phyloP scores from a whole-genome alignment of 1,284 basidiomycete species.

The Peniophora sp. region DNA sequence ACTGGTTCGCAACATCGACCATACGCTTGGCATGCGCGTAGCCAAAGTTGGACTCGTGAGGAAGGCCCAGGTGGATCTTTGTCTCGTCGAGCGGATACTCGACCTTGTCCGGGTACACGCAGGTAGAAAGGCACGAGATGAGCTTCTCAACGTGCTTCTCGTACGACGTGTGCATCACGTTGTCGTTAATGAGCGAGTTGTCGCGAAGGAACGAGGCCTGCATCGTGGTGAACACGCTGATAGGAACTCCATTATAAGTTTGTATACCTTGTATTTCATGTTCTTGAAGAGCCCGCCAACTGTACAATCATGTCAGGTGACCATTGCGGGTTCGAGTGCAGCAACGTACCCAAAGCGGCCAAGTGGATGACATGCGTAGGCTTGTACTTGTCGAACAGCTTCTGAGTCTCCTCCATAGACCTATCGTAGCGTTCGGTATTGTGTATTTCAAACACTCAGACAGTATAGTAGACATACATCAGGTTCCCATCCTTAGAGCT shows the following conservation, averaged over 20 bases:
- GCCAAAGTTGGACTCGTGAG: constrained; percentile 86
- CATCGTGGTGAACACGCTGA: neutral
- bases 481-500: constrained; percentile 72
- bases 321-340: neutral
- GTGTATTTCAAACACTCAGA: neutral
- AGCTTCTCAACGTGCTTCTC: constrained; percentile 59
- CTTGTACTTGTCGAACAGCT: constrained; percentile 78
- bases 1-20: constrained; percentile 91
- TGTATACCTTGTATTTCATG: constrained; percentile 76
- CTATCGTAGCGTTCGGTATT: constrained; percentile 26
- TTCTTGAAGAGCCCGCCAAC: constrained; percentile 89
- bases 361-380: constrained; percentile 91
- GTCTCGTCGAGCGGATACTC: constrained; percentile 85
- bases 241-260: neutral
- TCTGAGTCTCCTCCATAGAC: constrained; percentile 52
- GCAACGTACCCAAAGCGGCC: constrained; percentile 66
- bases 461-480: constrained; percentile 36
- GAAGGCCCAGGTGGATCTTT: constrained; percentile 82
- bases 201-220: constrained; percentile 83
- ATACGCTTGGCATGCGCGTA: constrained; percentile 91
- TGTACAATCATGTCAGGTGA: constrained; percentile 26
- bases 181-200: constrained; percentile 88
- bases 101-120: constrained; percentile 84
- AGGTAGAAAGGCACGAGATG: constrained; percentile 82
- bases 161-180: constrained; percentile 72